phyloP scores from a whole-genome alignment of 2,329 filamentous ascomycete genomes.

The Pseudogymnoascus sp. region DNA sequence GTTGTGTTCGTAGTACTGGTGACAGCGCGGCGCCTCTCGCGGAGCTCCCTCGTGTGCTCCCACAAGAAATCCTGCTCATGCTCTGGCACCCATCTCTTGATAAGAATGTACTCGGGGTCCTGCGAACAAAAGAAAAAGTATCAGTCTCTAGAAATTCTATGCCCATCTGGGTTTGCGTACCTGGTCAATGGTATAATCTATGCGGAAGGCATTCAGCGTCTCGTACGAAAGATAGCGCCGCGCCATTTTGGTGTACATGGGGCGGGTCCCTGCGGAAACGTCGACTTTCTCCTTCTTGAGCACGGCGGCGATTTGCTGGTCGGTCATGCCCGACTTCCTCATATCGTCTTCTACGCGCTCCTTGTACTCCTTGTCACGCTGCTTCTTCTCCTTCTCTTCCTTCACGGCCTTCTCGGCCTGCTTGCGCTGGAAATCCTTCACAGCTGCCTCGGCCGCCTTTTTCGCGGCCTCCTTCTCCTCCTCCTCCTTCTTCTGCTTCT shows the following conservation, averaged over 20 bases:
- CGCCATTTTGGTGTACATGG: conserved; percentile 57
- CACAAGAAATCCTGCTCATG: conserved; percentile 64
- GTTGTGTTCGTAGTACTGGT: neutral
- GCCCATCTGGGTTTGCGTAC: conserved; percentile 29
- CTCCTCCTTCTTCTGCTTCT: conserved; percentile 36
- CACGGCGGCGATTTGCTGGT: conserved; percentile 50
- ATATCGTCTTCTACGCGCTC: conserved; percentile 49
- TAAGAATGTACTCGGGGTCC: conserved; percentile 62
- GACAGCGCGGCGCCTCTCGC: conserved; percentile 21
- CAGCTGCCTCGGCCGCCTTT: conserved; percentile 39
- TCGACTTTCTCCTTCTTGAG: conserved; percentile 45
- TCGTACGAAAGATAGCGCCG: conserved; percentile 53
- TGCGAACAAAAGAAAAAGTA: conserved; percentile 29
- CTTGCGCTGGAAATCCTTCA: conserved; percentile 41
- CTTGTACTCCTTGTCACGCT: conserved; percentile 30
- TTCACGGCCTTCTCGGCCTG: conserved; percentile 27
- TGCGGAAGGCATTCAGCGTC: conserved; percentile 45
- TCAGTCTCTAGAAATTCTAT: neutral
- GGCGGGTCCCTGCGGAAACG: conserved; percentile 31
- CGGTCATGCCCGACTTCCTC: conserved; percentile 48
- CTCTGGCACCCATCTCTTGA: conserved; percentile 65
- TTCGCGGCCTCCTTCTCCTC: conserved; percentile 42
- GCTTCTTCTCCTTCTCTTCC: conserved; percentile 30
- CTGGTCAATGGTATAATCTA: conserved; percentile 49
- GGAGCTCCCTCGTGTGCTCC: conserved; percentile 55